Percentiles rank a stretch among this genome's conserved stretches.
Evolutionary conservation across 306 rosid species (phyloP).

Genomic region (Fagus crenata): DNA sequence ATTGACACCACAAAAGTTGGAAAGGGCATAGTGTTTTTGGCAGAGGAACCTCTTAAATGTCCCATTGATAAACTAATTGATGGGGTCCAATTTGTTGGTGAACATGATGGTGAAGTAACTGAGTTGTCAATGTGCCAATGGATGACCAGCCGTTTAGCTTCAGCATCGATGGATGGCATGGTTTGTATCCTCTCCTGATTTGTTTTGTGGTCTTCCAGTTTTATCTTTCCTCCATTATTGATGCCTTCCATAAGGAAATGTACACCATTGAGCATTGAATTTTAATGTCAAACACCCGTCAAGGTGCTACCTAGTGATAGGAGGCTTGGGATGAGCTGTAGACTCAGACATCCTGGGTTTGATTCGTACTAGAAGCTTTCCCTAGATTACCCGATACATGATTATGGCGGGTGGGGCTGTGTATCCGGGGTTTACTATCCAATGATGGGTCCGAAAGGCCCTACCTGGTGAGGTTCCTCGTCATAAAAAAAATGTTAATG

Average conservation of each 20-base stretch:
- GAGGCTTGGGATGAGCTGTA: too few relatives aligned
- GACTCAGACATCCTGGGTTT: too few relatives aligned
- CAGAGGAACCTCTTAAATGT: conserved; percentile 65
- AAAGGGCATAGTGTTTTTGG: conserved; percentile 50
- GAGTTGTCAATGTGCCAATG: conserved; percentile 84
- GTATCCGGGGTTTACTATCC: too few relatives aligned
- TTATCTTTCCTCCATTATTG: conserved; percentile 2
- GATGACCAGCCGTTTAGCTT: conserved; percentile 75
- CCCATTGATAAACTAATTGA: conserved; percentile 59
- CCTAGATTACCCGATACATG: too few relatives aligned
- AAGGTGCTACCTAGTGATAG: too few relatives aligned
- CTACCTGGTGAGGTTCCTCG: too few relatives aligned
- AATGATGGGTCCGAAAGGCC: too few relatives aligned
- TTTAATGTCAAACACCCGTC: neutral
- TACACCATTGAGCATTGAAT: neutral
- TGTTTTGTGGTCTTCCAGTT: conserved; percentile 25
- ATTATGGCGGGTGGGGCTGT: too few relatives aligned
- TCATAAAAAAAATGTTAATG: neutral
- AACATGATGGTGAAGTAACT: conserved; percentile 61
- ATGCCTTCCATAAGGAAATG: conserved; percentile 1
- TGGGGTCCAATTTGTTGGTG: conserved; percentile 63
- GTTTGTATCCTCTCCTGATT: conserved; percentile 43
- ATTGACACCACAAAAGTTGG: conserved; percentile 61
- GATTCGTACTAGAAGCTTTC: too few relatives aligned
- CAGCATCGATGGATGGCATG: conserved; percentile 73